Evolutionary conservation across 805 yeast species (phyloP).

Genomic region (Starmerella powellii): DNA sequence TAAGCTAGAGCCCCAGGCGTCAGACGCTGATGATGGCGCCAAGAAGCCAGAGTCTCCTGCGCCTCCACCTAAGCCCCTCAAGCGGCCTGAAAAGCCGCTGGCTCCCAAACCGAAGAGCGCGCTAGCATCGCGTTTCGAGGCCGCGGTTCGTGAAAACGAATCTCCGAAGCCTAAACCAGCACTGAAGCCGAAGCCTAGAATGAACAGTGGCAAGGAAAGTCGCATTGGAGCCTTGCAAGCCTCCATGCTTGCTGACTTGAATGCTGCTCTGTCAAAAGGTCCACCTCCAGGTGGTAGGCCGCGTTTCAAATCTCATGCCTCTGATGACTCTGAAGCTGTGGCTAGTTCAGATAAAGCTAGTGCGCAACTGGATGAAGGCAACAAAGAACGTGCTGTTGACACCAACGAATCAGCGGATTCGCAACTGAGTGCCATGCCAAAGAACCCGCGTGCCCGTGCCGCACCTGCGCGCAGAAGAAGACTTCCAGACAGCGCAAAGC

Average conservation of each 20-base stretch:
- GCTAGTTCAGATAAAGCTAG: background rate
- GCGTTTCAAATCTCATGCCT: conserved; percentile 3
- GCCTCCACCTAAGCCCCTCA: conserved; percentile 10
- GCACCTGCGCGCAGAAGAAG: conserved; percentile 26
- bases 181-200: conserved; percentile 15
- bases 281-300: conserved; percentile 18
- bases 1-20: too few species aligned
- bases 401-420: conserved; percentile 17
- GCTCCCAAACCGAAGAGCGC: conserved; percentile 17
- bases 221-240: conserved; percentile 17
- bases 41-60: background rate
- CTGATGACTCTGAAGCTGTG: conserved; percentile 1
- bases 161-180: conserved; percentile 13
- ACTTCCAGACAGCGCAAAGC: conserved; percentile 26
- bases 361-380: background rate
- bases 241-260: conserved; percentile 21
- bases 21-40: background rate
- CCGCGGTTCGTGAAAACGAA: conserved; percentile 16
- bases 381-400: background rate
- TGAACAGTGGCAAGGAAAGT: background rate
- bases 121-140: conserved; percentile 18
- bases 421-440: conserved; percentile 18
- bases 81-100: conserved; percentile 9
- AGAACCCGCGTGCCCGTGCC: conserved; percentile 21
- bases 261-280: conserved; percentile 22